Conservation (phyloP, 1,284 basidiomycete species). For the Pascua sp. region DNA sequence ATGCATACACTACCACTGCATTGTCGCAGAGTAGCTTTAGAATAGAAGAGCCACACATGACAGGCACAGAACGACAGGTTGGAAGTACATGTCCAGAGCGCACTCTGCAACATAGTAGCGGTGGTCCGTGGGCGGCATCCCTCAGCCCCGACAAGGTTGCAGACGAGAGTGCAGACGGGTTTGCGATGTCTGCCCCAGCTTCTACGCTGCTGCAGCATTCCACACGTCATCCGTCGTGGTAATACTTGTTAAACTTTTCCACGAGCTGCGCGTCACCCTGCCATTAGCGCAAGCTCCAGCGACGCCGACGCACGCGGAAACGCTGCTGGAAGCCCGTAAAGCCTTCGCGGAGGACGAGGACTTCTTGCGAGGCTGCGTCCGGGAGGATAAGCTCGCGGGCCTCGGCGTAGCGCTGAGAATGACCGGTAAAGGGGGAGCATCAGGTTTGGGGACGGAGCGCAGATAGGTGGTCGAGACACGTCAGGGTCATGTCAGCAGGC, state of each 20-base stretch:
- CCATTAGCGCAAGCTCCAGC: not conserved
- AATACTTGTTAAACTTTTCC: constrained; percentile 50
- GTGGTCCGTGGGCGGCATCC: too few relatives aligned
- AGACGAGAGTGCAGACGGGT: too few relatives aligned
- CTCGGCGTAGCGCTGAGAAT: constrained; percentile 45
- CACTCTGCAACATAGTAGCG: too few relatives aligned
- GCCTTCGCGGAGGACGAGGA: constrained; percentile 48
- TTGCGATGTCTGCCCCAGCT: not conserved
- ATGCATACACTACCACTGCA: not conserved
- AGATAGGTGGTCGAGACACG: not conserved
- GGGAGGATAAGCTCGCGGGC: constrained; percentile 26
- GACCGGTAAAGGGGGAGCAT: not conserved
- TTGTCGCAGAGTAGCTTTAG: too few relatives aligned
- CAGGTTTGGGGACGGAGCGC: not conserved
- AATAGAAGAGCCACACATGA: too few relatives aligned
- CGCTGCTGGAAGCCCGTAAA: constrained; percentile 46
- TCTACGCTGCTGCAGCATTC: not conserved
- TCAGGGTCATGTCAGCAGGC: not conserved
- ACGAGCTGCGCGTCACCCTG: constrained; percentile 46
- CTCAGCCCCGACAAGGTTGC: too few relatives aligned
- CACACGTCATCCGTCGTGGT: constrained; percentile 32
- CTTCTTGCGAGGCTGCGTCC: constrained; percentile 33
- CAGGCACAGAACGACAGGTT: too few relatives aligned
- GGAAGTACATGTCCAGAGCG: too few relatives aligned
- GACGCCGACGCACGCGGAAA: constrained; percentile 35